A percentile compares a stretch with the other conserved stretches of the same genome.
These are phyloP conservation scores for Cairneyella variabilis DNA, from an alignment of 495 filamentous ascomycete genomes.

Conservation along the genomic window DNA sequence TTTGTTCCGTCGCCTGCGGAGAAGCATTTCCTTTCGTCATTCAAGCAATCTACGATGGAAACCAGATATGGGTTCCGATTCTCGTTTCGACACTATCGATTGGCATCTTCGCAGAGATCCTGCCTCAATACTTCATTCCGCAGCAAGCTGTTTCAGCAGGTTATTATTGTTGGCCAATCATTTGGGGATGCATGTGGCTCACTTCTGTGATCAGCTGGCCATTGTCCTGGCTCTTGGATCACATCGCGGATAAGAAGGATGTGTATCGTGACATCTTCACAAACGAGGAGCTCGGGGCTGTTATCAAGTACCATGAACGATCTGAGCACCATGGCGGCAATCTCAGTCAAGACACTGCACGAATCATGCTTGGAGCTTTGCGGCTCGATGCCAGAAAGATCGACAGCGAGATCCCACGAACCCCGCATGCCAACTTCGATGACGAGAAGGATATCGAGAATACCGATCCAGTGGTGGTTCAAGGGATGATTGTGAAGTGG, in stretches of 20 bases:
- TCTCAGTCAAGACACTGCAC: constrained; percentile 14
- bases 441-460: constrained; percentile 18
- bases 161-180: constrained; percentile 21
- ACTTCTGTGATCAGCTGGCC: constrained; percentile 18
- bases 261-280: constrained; percentile 6
- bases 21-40: constrained; percentile 21
- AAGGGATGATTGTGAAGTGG: constrained; percentile 17
- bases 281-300: constrained; percentile 8
- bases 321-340: constrained; percentile 15
- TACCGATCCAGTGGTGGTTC: constrained; percentile 3
- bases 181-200: constrained; percentile 24
- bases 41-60: constrained; percentile 4
- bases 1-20: constrained; percentile 13
- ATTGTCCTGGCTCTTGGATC: constrained; percentile 19
- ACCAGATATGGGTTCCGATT: constrained; percentile 11
- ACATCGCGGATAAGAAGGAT: neutral
- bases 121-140: constrained; percentile 23
- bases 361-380: constrained; percentile 22
- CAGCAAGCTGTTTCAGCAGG: constrained; percentile 14
- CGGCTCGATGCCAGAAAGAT: constrained; percentile 14
- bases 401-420: constrained; percentile 1
- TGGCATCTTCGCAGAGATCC: constrained; percentile 16
- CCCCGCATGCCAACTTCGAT: neutral
- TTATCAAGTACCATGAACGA: constrained; percentile 20
- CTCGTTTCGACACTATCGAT: constrained; percentile 15